Base-by-base conservation (phyloP, 73 alveolate genomes). In the Symbiodinium pilosum region DNA sequence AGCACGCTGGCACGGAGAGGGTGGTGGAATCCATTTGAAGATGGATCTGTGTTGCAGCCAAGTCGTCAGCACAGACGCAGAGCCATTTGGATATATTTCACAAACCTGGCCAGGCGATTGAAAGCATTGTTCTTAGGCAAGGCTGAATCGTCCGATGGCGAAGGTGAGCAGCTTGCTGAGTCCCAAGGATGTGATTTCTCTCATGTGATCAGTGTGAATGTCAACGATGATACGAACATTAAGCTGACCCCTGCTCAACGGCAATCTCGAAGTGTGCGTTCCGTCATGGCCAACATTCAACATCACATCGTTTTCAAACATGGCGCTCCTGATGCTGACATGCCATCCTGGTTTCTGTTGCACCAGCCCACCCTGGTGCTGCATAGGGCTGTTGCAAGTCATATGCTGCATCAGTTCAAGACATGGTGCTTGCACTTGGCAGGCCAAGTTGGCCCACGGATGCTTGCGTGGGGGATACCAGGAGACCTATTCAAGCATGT, bases 341-440 rank as follows among this genome's bases (percentile, higher is more conserved):
- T 9, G 9, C 38, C 36, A 39, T n/a, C 24, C 3, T 86, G 52
- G 54, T n/a, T 86, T 43, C 5, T 3, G 18, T 14, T 86, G 30
- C 93, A 86, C 54, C 93, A 86, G 93, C 93, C 93, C 14, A 36
- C 52, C 52, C 54, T 86, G 32, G 84, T 42, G 26, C 36, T 86
- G 93, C 18, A 38, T 28, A 16, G 71, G 8, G 93, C 93, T 14
- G 11, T 47, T 40, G 40, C 93, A 51, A 83, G 4, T 20, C 36
- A 43, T 39, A 44, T 86, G 8, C 36, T 44, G 16, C 0, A 30
- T 5, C 83, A n/a, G 83, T n/a, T 86, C 7, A 18, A 36, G 54
- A 3, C 93, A 0, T 86, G 93, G 93, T 11, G 28, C 20, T 36
- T 86, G 12, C 4, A 20, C 18, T 51, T 86, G 30, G 44, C 83